Conservation (phyloP, 345 rosid species). For the Salix exigua region DNA sequence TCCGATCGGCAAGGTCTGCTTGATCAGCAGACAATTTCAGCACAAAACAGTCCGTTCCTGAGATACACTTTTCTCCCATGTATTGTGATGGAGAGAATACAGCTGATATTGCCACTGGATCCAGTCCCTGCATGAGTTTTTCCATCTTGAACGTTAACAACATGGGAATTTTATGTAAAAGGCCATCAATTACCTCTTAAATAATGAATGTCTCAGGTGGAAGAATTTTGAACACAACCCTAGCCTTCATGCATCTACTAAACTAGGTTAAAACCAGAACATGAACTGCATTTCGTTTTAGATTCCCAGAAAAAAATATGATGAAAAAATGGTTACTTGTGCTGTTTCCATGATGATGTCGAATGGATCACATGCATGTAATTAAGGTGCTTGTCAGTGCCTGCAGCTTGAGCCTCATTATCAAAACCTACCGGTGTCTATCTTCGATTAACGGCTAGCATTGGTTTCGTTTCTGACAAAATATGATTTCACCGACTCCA, state of each 20-base stretch:
- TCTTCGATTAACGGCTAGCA: background rate
- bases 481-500: background rate
- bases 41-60: slow-evolving; percentile 67
- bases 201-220: background rate
- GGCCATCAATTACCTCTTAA: background rate
- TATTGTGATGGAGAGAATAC: slow-evolving; percentile 74
- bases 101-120: slow-evolving; percentile 78
- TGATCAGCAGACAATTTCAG: slow-evolving; percentile 77
- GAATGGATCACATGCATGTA: background rate
- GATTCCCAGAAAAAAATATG: background rate
- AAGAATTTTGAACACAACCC: background rate
- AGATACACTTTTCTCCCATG: slow-evolving; percentile 75
- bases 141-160: slow-evolving; percentile 8
- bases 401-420: background rate
- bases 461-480: background rate
- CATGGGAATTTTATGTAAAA: background rate
- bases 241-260: background rate
- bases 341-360: background rate
- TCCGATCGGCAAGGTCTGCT: slow-evolving; percentile 58
- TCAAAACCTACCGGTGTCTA: background rate
- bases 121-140: slow-evolving; percentile 63
- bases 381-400: background rate
- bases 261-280: background rate
- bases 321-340: background rate
- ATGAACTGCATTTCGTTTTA: background rate